Conservation (phyloP, 2,329 filamentous ascomycete genomes). For the Tolypocladium guangdongense region DNA sequence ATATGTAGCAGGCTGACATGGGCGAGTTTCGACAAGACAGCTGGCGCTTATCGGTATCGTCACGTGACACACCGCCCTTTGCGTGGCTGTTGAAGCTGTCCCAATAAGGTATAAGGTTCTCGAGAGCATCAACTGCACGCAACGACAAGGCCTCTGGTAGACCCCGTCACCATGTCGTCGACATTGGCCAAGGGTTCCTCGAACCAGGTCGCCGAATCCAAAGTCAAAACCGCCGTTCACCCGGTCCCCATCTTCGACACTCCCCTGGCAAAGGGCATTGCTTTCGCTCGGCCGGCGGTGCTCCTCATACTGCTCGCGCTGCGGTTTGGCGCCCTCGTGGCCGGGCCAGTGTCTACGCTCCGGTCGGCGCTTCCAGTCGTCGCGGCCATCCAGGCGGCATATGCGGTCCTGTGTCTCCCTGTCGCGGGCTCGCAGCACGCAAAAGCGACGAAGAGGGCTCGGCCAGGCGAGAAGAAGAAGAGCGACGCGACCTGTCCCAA, state of each 20-base stretch:
- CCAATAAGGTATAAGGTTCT: not conserved
- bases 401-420: conserved; percentile 53
- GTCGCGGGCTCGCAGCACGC: conserved; percentile 37
- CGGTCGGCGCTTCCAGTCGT: conserved; percentile 50
- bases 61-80: not conserved
- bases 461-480: conserved; percentile 45
- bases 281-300: conserved; percentile 56
- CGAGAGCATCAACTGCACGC: not conserved
- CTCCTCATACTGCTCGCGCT: conserved; percentile 53
- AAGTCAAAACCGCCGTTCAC: conserved; percentile 17
- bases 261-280: conserved; percentile 36
- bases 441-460: conserved; percentile 35
- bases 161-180: conserved; percentile 28
- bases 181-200: conserved; percentile 18
- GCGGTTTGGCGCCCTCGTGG: conserved; percentile 56
- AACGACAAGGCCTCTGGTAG: conserved; percentile 16
- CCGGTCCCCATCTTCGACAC: conserved; percentile 27
- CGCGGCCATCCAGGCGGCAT: conserved; percentile 51
- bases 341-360: conserved; percentile 57
- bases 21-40: not conserved
- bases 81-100: not conserved
- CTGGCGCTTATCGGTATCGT: not conserved
- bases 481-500: conserved; percentile 30
- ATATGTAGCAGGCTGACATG: not conserved
- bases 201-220: conserved; percentile 17